A percentile compares a stretch with the other conserved stretches of the same genome.
These are phyloP conservation scores for Acorus gramineus DNA, from an alignment of 106 monocot species.

Conservation along the genomic window DNA sequence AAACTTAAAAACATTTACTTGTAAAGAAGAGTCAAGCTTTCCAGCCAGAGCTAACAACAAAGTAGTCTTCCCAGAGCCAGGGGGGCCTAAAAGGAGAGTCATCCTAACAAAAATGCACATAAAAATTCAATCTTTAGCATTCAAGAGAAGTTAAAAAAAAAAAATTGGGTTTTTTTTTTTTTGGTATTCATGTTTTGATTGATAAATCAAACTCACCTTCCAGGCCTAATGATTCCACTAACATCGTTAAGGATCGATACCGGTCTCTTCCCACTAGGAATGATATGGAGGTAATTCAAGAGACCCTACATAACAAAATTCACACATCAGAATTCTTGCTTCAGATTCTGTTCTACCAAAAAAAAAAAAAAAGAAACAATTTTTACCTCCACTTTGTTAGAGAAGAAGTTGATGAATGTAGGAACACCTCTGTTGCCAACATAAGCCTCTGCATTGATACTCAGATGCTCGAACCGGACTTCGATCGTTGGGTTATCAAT, in stretches of 20 bases:
- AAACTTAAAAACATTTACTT: conserved; percentile 9
- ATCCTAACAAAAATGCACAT: conserved; percentile 21
- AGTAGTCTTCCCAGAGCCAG: conserved; percentile 58
- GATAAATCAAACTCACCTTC: conserved; percentile 14
- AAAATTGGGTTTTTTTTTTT: too few relatives aligned
- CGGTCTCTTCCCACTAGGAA: conserved; percentile 33
- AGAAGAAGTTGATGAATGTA: conserved; percentile 30
- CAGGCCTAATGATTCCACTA: conserved; percentile 41
- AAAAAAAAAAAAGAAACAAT: not conserved
- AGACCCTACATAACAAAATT: conserved; percentile 5
- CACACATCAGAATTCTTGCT: too few relatives aligned
- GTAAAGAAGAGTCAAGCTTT: conserved; percentile 20
- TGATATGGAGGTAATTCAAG: conserved; percentile 23
- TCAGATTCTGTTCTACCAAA: too few relatives aligned
- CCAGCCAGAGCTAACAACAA: conserved; percentile 41
- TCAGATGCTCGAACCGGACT: conserved; percentile 46
- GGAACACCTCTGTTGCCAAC: conserved; percentile 49
- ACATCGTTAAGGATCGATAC: conserved; percentile 32
- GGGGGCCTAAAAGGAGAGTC: conserved; percentile 52
- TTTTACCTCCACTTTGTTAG: conserved; percentile 36
- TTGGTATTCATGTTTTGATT: not conserved
- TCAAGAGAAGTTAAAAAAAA: too few relatives aligned
- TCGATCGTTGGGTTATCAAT: conserved; percentile 55
- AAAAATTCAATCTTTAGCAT: not conserved
- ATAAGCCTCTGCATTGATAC: conserved; percentile 26